Base-by-base conservation (phyloP, 768 basidiomycete species). In the Holtermanniella nyarrowii region DNA sequence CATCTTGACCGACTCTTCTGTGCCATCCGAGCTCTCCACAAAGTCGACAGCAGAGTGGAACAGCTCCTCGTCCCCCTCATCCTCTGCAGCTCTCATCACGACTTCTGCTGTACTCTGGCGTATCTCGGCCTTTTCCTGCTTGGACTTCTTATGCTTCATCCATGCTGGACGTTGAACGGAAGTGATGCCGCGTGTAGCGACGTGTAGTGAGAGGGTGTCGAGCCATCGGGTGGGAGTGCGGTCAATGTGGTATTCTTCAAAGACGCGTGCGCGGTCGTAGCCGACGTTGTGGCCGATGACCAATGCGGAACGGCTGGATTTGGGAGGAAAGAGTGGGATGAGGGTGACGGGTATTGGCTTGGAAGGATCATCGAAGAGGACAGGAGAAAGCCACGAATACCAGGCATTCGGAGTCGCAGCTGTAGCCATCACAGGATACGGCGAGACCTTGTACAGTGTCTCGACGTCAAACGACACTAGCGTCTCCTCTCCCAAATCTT, bases 211-310 rank as follows among this genome's bases (percentile, higher is more conserved):
- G 81, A 99, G 88, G 0, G 93, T 99, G 68, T 97, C 93, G 45
- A 96, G 71, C 66, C 86, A 99, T 4, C 91, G 81, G 26, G 79
- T 89, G 46, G 77, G 72, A 0, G 84, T 85, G 0, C 78, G 77
- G 1, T 73, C 60, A 4, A 93, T 66, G 56, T 73, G 74, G 66
- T 97, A 97, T 69, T 99, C 95, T 56, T 93, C 86, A 25, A 71
- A 67, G 26, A 93, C 75, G 11, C 91, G 79, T 14, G 80, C 83
- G 16, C 91, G 80, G 70, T 99, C 95, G 69, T 89, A 97, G 0
- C 89, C 86, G 41, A 97, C 83, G 63, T 95, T 95, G 71, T 99
- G 95, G 2, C 95, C 93, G 25, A 96, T 82, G 22, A 96, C 75
- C 25, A 96, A 66, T 13, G 82, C 78, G 0, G 83, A 75, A 0